Conservation (phyloP, 352 stramenopile genomes). For the Saprolegnia diclina region DNA sequence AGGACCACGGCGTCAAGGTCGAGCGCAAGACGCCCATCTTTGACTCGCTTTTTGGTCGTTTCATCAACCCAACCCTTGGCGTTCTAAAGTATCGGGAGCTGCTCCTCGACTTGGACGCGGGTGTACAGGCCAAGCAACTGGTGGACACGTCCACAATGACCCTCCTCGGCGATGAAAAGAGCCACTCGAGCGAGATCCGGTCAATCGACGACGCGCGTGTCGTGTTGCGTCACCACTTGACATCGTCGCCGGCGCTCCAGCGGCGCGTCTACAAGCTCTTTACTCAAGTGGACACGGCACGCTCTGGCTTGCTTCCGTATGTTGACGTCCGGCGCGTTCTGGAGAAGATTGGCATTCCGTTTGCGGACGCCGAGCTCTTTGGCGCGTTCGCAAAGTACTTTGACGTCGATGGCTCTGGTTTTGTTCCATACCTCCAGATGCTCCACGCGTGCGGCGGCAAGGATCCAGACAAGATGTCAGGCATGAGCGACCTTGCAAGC, state of each 20-base stretch:
- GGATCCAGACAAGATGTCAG: conserved; percentile 57
- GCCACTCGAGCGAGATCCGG: conserved; percentile 31
- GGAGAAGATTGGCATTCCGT: conserved; percentile 44
- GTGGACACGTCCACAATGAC: conserved; percentile 52
- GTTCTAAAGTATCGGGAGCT: conserved; percentile 63
- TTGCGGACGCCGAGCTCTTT: conserved; percentile 48
- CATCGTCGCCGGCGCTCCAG: conserved; percentile 38
- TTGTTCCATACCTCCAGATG: conserved; percentile 57
- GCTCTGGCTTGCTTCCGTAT: conserved; percentile 48
- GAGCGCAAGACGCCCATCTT: not conserved
- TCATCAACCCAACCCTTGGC: conserved; percentile 3
- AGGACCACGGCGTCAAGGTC: conserved; percentile 27
- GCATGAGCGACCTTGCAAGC: conserved; percentile 61
- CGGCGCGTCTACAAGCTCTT: conserved; percentile 57
- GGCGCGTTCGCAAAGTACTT: conserved; percentile 54
- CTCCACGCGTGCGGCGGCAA: conserved; percentile 55
- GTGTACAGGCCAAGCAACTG: conserved; percentile 43
- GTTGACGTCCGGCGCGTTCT: conserved; percentile 54
- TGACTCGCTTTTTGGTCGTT: conserved; percentile 21
- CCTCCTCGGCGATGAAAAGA: conserved; percentile 16
- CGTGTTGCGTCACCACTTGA: conserved; percentile 50
- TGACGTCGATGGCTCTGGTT: conserved; percentile 35
- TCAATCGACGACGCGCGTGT: conserved; percentile 46
- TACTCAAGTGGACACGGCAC: conserved; percentile 48
- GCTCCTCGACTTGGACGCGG: conserved; percentile 55